These are phyloP conservation scores for Fermentozyma sake DNA, from an alignment of 1,139 yeast genomes.

Conservation along the genomic window DNA sequence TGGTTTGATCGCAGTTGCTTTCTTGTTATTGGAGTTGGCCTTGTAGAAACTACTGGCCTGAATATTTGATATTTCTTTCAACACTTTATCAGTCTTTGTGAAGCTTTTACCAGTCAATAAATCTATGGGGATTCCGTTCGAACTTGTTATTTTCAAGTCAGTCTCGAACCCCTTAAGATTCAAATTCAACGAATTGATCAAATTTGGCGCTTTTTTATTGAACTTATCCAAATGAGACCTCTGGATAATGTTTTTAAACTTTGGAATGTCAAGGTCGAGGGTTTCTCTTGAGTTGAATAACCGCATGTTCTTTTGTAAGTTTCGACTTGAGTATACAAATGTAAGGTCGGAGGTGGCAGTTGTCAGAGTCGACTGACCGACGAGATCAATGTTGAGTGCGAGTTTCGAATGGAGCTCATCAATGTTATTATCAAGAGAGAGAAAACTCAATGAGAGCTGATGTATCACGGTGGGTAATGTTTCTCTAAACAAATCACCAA, in stretches of 20 bases:
- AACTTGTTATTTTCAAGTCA: slow-evolving; percentile 6
- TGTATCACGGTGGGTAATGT: slow-evolving; percentile 80
- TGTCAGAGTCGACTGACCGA: too few species aligned
- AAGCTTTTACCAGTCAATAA: slow-evolving; percentile 27
- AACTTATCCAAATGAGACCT: slow-evolving; percentile 45
- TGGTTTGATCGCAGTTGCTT: slow-evolving; percentile 32
- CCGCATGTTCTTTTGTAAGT: slow-evolving; percentile 66
- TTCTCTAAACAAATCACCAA: slow-evolving; percentile 76
- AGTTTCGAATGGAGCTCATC: slow-evolving; percentile 28
- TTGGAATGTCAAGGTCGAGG: slow-evolving; percentile 60
- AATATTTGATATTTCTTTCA: slow-evolving; percentile 44
- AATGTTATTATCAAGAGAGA: slow-evolving; percentile 43
- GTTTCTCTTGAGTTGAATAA: slow-evolving; percentile 78
- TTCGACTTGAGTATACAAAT: slow-evolving; percentile 26
- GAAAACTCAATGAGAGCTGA: slow-evolving; percentile 68
- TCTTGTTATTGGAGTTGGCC: slow-evolving; percentile 21
- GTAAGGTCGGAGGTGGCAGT: slow-evolving; percentile 6
- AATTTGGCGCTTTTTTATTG: slow-evolving; percentile 36
- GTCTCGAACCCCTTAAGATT: slow-evolving; percentile 14
- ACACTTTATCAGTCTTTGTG: slow-evolving; percentile 31
- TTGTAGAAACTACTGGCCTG: slow-evolving; percentile 42
- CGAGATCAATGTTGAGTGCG: slow-evolving; percentile 10
- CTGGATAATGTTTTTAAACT: slow-evolving; percentile 52
- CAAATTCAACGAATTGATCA: slow-evolving; percentile 33
- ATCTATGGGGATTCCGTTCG: slow-evolving; percentile 37